Base-by-base conservation (phyloP, 2,329 filamentous ascomycete species). In the Periconia digitata region DNA sequence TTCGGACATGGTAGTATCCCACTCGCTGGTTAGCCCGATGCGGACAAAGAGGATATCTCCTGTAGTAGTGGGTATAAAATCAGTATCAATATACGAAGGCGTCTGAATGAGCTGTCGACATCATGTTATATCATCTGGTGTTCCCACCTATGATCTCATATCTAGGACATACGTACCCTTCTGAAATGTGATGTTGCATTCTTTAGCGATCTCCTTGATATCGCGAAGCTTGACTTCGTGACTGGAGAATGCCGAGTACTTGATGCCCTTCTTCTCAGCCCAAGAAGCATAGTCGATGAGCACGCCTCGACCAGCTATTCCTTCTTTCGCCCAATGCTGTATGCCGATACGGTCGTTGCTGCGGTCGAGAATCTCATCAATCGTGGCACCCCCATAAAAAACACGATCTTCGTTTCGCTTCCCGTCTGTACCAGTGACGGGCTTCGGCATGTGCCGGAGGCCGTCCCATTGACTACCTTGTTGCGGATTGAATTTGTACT, bases 391-490 rank as follows among this genome's bases (percentile, higher is more conserved):
- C 8, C 55, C 53, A 17, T 59, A 60, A 41, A 60, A 60, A 16
- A 56, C 45, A 13, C 56, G 52, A 12, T 59, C 43, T 12, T 39
- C 18, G 20, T 20, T 24, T 7, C 40, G 27, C 8, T 54, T 50
- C 15, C 45, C 47, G 6, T 47, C 44, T 3, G 47, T 49, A 6
- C 46, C 46, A 8, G 39, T 35, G 15, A 47, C 45, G 0, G 52
- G 42, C 34, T 62, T 53, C 12, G 56, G 56, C 36, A 59, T 58
- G 13, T 60, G 55, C 6, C 53, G 52, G 6, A 64, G 47, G 3
- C 56, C 56, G 45, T 63, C 52, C 56, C 56, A 59, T 40, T 60
- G 58, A 32, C 54, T 58, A 23, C 58, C 60, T 22, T 55, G 51
- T 43, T 62, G 59, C n/a, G 59, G 55, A 40, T 62, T 62, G 34